Evolutionary conservation across 2,329 filamentous ascomycete species (phyloP).

Genomic region (Penicillium janthinellum): DNA sequence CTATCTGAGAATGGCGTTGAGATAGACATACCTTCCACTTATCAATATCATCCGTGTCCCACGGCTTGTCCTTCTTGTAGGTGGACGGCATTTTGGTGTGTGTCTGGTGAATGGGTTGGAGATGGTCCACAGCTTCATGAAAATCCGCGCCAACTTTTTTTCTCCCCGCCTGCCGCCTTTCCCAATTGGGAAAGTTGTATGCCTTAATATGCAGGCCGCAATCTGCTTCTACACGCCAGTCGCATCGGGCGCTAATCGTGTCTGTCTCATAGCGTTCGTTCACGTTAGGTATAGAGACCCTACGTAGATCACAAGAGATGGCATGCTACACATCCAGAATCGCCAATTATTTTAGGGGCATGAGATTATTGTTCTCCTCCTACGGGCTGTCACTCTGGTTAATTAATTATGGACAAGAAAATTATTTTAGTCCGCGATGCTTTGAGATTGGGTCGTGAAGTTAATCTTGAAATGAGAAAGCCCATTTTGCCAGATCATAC

Average conservation of each 20-base stretch:
- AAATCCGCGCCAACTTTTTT: slow-evolving; percentile 33
- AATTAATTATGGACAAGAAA: too few species aligned
- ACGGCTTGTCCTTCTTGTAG: slow-evolving; percentile 85
- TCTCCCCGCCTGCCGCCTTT: slow-evolving; percentile 28
- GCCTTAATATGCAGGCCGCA: not conserved
- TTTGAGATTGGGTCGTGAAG: too few species aligned
- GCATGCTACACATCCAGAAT: too few species aligned
- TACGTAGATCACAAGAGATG: too few species aligned
- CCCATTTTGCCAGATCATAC: too few species aligned
- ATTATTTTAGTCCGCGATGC: too few species aligned
- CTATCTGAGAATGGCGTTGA: not conserved
- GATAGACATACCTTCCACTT: slow-evolving; percentile 75
- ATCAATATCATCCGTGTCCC: slow-evolving; percentile 96
- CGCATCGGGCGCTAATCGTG: slow-evolving; percentile 6
- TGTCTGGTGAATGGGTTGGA: slow-evolving; percentile 12
- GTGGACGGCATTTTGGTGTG: slow-evolving; percentile 73
- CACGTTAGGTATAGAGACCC: too few species aligned
- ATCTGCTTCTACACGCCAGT: not conserved
- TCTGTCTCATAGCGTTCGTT: not conserved
- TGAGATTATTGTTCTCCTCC: too few species aligned
- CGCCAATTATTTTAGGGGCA: too few species aligned
- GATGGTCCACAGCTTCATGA: slow-evolving; percentile 24
- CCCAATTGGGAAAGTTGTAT: slow-evolving; percentile 10
- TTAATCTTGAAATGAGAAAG: too few species aligned
- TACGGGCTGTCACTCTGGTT: too few species aligned